Percentiles rank a stretch among this genome's conserved stretches.
Conservation (phyloP, 2,329 filamentous ascomycete species). For the Pyrenochaeta sp. region DNA sequence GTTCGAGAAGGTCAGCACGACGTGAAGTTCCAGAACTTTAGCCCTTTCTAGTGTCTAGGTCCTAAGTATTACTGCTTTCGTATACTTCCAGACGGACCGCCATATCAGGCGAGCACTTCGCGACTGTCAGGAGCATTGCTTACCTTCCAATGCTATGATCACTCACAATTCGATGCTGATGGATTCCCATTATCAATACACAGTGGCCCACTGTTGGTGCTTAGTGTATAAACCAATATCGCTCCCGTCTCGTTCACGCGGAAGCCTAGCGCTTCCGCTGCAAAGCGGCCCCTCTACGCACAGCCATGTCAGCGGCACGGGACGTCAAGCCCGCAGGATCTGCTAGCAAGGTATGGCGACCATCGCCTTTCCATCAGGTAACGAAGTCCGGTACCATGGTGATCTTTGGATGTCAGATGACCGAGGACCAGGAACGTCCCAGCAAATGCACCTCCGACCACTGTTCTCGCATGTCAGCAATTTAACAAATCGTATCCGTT, state of each 20-base stretch:
- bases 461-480: not conserved
- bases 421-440: not conserved
- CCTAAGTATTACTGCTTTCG: no score
- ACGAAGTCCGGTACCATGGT: not conserved
- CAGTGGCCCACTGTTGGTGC: not conserved
- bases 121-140: not conserved
- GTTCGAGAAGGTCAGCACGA: not conserved
- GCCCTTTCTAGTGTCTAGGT: not conserved
- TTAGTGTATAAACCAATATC: conserved; percentile 4
- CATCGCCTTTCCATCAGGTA: not conserved
- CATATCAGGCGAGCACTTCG: not conserved
- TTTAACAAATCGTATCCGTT: not conserved
- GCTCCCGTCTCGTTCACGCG: not conserved
- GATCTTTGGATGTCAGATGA: not conserved
- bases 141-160: not conserved
- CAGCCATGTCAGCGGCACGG: conserved; percentile 6
- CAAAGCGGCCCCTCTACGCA: not conserved
- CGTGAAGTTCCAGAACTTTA: not conserved
- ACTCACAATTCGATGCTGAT: not conserved
- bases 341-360: not conserved
- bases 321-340: conserved; percentile 1
- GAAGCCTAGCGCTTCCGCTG: conserved; percentile 7
- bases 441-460: not conserved
- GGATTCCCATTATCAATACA: not conserved
- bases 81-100: not conserved